Evolutionary conservation across 192 early-diverging fungal genomes (phyloP).

Genomic region (Entrophospora sp.): DNA sequence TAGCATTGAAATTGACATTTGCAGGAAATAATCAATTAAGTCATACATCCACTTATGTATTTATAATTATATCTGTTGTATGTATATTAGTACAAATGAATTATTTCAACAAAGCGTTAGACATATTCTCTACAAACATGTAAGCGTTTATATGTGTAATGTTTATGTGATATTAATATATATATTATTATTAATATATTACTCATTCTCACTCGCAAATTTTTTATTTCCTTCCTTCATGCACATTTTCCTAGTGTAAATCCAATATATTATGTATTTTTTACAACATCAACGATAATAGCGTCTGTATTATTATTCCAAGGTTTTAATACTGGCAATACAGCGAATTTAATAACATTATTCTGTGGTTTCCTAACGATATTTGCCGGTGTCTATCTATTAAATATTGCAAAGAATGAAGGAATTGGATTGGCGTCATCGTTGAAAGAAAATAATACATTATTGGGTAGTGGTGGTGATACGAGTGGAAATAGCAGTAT

Average conservation of each 20-base stretch:
- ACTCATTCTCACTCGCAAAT: neutral
- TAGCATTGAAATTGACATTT: conserved; percentile 87
- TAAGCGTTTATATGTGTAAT: conserved; percentile 24
- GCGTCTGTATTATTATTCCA: conserved; percentile 84
- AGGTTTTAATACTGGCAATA: conserved; percentile 67
- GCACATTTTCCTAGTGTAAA: conserved; percentile 47
- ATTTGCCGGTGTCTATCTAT: conserved; percentile 85
- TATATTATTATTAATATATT: neutral
- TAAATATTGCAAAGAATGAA: conserved; percentile 45
- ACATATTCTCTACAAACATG: conserved; percentile 85
- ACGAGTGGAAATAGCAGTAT: too few species aligned
- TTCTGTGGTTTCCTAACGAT: conserved; percentile 88
- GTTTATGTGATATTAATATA: neutral
- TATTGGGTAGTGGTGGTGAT: too few species aligned
- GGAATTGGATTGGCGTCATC: neutral
- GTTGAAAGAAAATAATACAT: too few species aligned
- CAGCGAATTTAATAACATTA: conserved; percentile 70
- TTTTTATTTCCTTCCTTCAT: conserved; percentile 7
- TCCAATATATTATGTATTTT: conserved; percentile 92
- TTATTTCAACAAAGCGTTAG: conserved; percentile 96
- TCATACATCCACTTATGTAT: conserved; percentile 83
- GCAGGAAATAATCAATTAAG: conserved; percentile 87
- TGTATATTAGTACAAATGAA: conserved; percentile 96
- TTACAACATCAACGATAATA: conserved; percentile 88
- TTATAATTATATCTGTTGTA: conserved; percentile 64